Evolutionary conservation across 192 early-diverging fungal genomes (phyloP), one percentile per base, ranked within the genome.

Genomic region (Backusella luteola): DNA sequence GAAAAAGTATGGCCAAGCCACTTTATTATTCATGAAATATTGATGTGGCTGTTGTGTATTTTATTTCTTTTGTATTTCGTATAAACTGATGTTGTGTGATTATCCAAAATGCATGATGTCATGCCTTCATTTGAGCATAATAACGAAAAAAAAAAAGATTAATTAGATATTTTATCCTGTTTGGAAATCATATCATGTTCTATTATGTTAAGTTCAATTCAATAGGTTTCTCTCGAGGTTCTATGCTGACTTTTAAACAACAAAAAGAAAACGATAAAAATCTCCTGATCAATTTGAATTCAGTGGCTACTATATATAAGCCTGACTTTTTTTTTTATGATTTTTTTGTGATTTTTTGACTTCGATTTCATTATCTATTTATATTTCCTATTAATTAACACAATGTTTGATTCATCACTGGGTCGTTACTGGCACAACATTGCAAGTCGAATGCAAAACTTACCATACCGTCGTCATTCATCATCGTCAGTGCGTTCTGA

Each of bases 371-470:
- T 29, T 29, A 29, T 29, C n/a, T 26, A 26, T 59, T 26, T 23
- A 26, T 59, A 23, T 59, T 17, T 19, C 26, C 23, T 23, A 59
- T 23, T 59, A 14, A 19, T 59, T 59, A 26, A 26, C 1, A 56
- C 9, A 63, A 63, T 63, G 56, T 63, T 63, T 63, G 56, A 63
- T 63, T 63, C 56, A 63, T 63, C 56, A 29, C 12, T 63, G 21
- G 56, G 56, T 29, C 56, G 56, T 1, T 63, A 29, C 9, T 63
- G 56, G 56, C 21, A 63, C 1, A 63, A 26, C 8, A 29, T 63
- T 63, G 3, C 56, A 26, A 63, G 23, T 9, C 21, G 56, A 63
- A 63, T 63, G 56, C 21, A 23, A 29, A 63, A 63, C 1, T 29
- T 63, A 63, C 56, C 56, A 23, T 29, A 29, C 26, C 34, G 35